Base-by-base conservation (phyloP, 345 rosid genomes). In the Conringia planisiliqua region DNA sequence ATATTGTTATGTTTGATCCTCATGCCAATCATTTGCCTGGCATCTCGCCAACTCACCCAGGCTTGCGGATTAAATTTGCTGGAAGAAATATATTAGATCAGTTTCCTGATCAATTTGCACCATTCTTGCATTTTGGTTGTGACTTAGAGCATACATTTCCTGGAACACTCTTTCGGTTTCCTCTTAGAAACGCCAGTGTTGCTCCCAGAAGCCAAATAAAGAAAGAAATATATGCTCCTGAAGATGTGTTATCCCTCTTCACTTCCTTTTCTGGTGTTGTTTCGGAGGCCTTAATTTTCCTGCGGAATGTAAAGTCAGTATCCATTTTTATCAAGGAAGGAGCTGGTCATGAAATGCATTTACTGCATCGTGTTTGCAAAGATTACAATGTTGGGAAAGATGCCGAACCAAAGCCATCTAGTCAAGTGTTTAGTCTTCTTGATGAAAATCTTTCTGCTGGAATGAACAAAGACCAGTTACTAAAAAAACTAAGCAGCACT, bases 31-130 rank as follows among this genome's bases (percentile, higher is more conserved):
- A 83, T 87, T 87, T 93, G 82, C 98, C 98, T 20, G 98, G 98
- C 55, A 89, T 90, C 71, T 86, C 97, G 68, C 98, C 98, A 61
- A 89, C 97, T 47, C 97, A 93, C 81, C 98, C 98, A 48, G 98
- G 98, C 65, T 83, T 93, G 83, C 87, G 98, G 68, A 93, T 93
- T 76, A 85, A 90, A 76, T 93, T 86, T 83, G 87, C 74, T 5
- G 97, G 98, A 50, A 88, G 93, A 80, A 88, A 88, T 77, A 85
- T 93, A 62, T 75, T 93, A 83, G 98, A 93, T 60, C 96, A 93
- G 83, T 93, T 93, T 81, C 98, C 98, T 63, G 98, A 93, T 80
- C 97, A 93, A 58, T 93, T 93, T 84, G 85, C 98, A 54, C 97
- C 98, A 18, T 93, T 89, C 73, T 79, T 93, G 72, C 93, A 90